Percentiles rank a stretch among this genome's conserved stretches.
Evolutionary conservation across 208 protist species (phyloP).

Genomic region (Angomonas desouzai): DNA sequence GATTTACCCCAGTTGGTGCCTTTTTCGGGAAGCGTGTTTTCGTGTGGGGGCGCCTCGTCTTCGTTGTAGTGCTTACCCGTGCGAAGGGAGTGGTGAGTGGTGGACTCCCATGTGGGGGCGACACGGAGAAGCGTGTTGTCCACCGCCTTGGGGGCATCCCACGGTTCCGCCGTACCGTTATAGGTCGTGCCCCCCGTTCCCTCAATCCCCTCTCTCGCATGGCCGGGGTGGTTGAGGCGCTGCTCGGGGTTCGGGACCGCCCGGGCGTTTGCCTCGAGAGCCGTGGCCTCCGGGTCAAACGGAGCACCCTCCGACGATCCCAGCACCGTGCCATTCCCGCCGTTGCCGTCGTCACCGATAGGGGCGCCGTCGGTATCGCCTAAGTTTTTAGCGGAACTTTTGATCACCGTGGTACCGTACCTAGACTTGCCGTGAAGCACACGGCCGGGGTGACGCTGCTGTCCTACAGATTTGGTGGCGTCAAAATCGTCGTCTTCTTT

Average conservation of each 20-base stretch:
- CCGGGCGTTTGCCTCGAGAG: slow-evolving; percentile 34
- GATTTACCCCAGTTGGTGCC: slow-evolving; percentile 62
- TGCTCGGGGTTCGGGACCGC: slow-evolving; percentile 57
- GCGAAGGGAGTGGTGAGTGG: slow-evolving; percentile 71
- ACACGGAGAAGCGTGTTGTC: slow-evolving; percentile 74
- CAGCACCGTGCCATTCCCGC: not conserved
- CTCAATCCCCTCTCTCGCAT: slow-evolving; percentile 31
- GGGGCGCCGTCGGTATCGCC: slow-evolving; percentile 11
- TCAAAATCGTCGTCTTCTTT: slow-evolving; percentile 12
- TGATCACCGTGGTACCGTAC: slow-evolving; percentile 55
- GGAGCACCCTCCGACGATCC: not conserved
- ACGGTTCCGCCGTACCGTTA: slow-evolving; percentile 45
- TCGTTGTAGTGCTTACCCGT: slow-evolving; percentile 71
- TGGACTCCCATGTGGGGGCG: slow-evolving; percentile 67
- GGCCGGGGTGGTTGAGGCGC: slow-evolving; percentile 38
- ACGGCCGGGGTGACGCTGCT: slow-evolving; percentile 22
- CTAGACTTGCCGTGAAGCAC: slow-evolving; percentile 67
- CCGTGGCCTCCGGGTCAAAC: slow-evolving; percentile 49
- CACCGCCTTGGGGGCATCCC: slow-evolving; percentile 46
- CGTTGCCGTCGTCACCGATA: not conserved
- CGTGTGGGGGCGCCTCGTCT: slow-evolving; percentile 55
- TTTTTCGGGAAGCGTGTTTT: slow-evolving; percentile 61
- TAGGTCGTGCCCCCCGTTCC: slow-evolving; percentile 50
- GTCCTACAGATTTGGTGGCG: not conserved
- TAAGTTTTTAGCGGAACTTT: slow-evolving; percentile 9